Conservation (phyloP, 352 stramenopile species). For the Phytophthora capsici region DNA sequence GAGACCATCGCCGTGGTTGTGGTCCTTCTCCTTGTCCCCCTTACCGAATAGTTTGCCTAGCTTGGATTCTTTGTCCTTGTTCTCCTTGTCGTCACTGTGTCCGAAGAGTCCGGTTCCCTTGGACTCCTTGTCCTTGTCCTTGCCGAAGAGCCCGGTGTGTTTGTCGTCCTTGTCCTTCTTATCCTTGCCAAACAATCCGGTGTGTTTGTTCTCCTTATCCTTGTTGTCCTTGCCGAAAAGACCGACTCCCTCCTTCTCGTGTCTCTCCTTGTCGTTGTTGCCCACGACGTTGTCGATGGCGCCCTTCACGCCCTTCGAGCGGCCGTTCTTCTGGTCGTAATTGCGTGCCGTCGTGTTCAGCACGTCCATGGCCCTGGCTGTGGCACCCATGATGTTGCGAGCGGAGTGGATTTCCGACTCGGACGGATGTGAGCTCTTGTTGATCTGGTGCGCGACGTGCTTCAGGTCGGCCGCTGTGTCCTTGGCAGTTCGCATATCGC, state of each 20-base stretch:
- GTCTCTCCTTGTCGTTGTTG: constrained; percentile 22
- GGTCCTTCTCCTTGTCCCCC: constrained; percentile 10
- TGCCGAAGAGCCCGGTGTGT: constrained; percentile 12
- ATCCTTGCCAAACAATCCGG: constrained; percentile 6
- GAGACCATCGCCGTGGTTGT: constrained; percentile 7
- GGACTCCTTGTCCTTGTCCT: neutral
- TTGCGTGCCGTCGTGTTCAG: constrained; percentile 25
- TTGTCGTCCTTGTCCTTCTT: constrained; percentile 16
- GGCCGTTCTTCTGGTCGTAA: constrained; percentile 28
- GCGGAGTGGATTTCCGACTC: constrained; percentile 17
- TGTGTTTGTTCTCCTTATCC: constrained; percentile 7
- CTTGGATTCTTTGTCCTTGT: constrained; percentile 23
- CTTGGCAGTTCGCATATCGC: constrained; percentile 26
- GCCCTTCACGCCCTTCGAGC: constrained; percentile 24
- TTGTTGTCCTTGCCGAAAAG: constrained; percentile 10
- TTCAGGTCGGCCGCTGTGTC: constrained; percentile 26
- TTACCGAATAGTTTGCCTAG: constrained; percentile 9
- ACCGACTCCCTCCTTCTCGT: constrained; percentile 15
- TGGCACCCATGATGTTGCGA: constrained; percentile 21
- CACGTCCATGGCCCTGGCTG: constrained; percentile 25
- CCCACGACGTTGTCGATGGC: constrained; percentile 23
- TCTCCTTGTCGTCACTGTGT: constrained; percentile 2
- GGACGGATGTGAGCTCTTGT: constrained; percentile 10
- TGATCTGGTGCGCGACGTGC: constrained; percentile 24
- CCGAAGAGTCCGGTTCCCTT: neutral